Evolutionary conservation across 495 filamentous ascomycete species (phyloP).

Genomic region (Clohesyomyces aquaticus): DNA sequence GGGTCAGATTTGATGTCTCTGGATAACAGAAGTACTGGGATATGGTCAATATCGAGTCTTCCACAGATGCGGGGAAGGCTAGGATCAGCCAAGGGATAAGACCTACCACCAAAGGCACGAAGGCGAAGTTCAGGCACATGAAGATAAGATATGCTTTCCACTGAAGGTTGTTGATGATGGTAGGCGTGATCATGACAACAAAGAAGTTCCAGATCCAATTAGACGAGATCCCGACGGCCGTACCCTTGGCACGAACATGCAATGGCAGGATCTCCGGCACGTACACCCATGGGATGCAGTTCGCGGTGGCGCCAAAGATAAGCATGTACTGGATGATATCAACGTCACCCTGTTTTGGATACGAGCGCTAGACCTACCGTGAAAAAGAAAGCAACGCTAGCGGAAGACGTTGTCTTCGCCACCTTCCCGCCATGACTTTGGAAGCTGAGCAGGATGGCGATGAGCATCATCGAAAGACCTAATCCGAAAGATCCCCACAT

Average conservation of each 20-base stretch:
- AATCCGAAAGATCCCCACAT: constrained; percentile 59
- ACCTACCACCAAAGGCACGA: constrained; percentile 47
- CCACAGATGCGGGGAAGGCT: too few species aligned
- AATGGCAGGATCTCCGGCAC: constrained; percentile 53
- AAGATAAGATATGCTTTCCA: constrained; percentile 43
- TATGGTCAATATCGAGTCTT: background rate
- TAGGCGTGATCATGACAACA: constrained; percentile 46
- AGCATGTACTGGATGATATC: constrained; percentile 47
- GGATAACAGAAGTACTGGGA: constrained; percentile 25
- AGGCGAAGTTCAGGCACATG: constrained; percentile 43
- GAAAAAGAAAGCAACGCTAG: constrained; percentile 56
- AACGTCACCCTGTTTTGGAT: constrained; percentile 7
- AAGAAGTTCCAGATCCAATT: constrained; percentile 53
- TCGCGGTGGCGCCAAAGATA: constrained; percentile 53
- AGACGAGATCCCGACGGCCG: constrained; percentile 49
- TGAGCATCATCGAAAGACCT: constrained; percentile 56
- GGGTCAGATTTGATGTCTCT: constrained; percentile 46
- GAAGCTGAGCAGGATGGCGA: constrained; percentile 56
- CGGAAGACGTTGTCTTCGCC: constrained; percentile 45
- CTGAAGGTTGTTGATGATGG: constrained; percentile 35
- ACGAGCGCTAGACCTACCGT: constrained; percentile 18
- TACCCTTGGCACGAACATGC: constrained; percentile 47
- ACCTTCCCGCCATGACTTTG: constrained; percentile 38
- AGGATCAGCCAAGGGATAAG: background rate
- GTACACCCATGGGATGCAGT: constrained; percentile 56